Evolutionary conservation across 2,329 filamentous ascomycete genomes (phyloP).

Genomic region (Cytospora piceae): DNA sequence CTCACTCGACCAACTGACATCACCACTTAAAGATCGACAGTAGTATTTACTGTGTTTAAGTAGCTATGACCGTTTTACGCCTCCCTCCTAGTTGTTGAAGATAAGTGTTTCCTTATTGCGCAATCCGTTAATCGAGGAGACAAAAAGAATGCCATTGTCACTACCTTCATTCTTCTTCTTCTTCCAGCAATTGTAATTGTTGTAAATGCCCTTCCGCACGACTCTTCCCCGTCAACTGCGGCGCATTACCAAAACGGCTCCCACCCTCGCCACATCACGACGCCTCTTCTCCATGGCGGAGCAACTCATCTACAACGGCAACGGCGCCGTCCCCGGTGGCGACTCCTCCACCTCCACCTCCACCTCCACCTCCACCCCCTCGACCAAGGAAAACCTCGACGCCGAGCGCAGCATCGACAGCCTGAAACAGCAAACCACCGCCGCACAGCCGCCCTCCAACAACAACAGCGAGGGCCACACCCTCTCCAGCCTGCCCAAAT

Average conservation of each 20-base stretch:
- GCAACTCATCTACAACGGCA: slow-evolving; percentile 26
- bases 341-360: too few relatives aligned
- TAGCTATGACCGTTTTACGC: neutral
- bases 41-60: neutral
- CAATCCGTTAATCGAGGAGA: neutral
- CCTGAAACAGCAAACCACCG: slow-evolving; percentile 13
- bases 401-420: slow-evolving; percentile 17
- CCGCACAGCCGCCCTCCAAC: slow-evolving; percentile 33
- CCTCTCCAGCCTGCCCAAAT: slow-evolving; percentile 63
- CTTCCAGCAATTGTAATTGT: neutral
- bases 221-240: slow-evolving; percentile 17
- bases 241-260: slow-evolving; percentile 11
- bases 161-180: neutral
- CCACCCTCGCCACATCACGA: neutral
- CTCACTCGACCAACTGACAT: neutral
- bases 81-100: neutral
- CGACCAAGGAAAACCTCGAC: slow-evolving; percentile 7
- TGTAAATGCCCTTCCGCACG: slow-evolving; percentile 25
- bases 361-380: slow-evolving; percentile 11
- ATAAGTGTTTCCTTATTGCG: neutral
- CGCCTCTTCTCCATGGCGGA: slow-evolving; percentile 24
- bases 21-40: neutral
- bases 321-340: slow-evolving; percentile 15
- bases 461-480: slow-evolving; percentile 41
- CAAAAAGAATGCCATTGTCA: neutral